Evolutionary conservation across 805 yeast genomes (phyloP), one percentile per base, ranked within the genome.

Genomic region (Vanderwaltozyma tropicalis): DNA sequence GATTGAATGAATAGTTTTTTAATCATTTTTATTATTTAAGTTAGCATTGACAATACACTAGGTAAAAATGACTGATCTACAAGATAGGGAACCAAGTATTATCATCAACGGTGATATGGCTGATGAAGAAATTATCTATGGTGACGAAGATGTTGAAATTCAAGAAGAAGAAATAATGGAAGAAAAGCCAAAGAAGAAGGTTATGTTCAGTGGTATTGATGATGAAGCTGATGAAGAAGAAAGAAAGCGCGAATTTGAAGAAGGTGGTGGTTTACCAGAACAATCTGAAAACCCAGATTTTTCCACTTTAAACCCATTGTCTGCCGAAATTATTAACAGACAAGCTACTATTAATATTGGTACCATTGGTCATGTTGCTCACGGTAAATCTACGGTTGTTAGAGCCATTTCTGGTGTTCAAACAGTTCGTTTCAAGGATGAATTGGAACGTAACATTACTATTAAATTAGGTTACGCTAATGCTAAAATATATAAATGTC

Each of bases 291-390:
- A 84, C 64, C 94, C 94, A 41, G 96, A 88, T 59, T 81, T 89
- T 55, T 48, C 81, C 29, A 59, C 67, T 48, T 67, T 92, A 66
- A 84, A 89, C 34, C 96, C 98, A 25, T 68, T 85, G 45, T 80
- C 94, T 7, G 92, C 95, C 38, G 98, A 88, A 57, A 94, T 92
- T 59, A 92, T 92, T 67, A 85, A 84, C 64, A 83, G 98, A 74
- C 99, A 92, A 69, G 99, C 99, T 45, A 92, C 99, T 35, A 86
- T 92, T 61, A 92, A 92, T 65, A 92, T 92, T 58, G 99, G 99
- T 66, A 86, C 95, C 42, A 86, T 86, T 62, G 95, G 95, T 44
- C 95, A 85, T 65, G 95, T 86, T 50, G 95, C 95, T 41, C 95
- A 86, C 69, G 95, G 95, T 65, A 86, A 86, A 64, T 77, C 87